Percentiles rank a stretch among this genome's conserved stretches.
Conservation (phyloP, 352 stramenopile genomes). For the Phytophthora niederhauseri region DNA sequence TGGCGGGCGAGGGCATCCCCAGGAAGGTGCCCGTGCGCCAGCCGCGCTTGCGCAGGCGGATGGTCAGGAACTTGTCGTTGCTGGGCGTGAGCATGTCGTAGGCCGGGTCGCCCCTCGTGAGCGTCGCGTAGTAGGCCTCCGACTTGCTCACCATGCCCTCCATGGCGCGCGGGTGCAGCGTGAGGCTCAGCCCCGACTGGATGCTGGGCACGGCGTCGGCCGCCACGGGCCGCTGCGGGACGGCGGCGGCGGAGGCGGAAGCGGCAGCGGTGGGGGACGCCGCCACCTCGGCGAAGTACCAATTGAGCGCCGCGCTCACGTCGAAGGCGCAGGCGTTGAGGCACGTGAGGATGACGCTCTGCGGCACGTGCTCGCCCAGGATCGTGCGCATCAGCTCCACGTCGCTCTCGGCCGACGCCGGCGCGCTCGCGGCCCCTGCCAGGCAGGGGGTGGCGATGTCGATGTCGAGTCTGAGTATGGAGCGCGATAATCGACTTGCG, state of each 20-base stretch:
- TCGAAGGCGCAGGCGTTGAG: slow-evolving; percentile 85
- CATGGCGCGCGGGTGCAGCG: slow-evolving; percentile 68
- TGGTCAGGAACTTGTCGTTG: slow-evolving; percentile 86
- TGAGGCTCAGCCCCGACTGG: slow-evolving; percentile 76
- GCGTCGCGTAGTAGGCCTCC: slow-evolving; percentile 84
- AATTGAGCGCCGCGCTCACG: slow-evolving; percentile 86
- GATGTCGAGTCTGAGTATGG: background rate
- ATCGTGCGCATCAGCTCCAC: slow-evolving; percentile 91
- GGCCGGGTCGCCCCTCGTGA: slow-evolving; percentile 67
- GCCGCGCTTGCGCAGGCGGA: slow-evolving; percentile 78
- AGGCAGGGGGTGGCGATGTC: background rate
- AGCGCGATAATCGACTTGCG: background rate
- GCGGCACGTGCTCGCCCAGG: slow-evolving; percentile 84
- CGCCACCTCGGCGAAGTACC: slow-evolving; percentile 87
- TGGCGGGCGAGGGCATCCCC: slow-evolving; percentile 35
- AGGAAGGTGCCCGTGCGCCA: slow-evolving; percentile 54
- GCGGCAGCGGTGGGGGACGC: slow-evolving; percentile 23
- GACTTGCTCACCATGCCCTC: slow-evolving; percentile 87
- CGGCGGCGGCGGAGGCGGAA: background rate
- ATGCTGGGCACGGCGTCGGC: slow-evolving; percentile 46
- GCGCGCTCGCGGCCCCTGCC: background rate
- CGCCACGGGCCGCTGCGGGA: background rate
- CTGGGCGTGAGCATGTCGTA: slow-evolving; percentile 87
- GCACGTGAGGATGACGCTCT: slow-evolving; percentile 86
- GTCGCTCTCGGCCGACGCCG: slow-evolving; percentile 55